Base-by-base conservation (phyloP, 495 filamentous ascomycete species). In the Geopyxis carbonaria region DNA sequence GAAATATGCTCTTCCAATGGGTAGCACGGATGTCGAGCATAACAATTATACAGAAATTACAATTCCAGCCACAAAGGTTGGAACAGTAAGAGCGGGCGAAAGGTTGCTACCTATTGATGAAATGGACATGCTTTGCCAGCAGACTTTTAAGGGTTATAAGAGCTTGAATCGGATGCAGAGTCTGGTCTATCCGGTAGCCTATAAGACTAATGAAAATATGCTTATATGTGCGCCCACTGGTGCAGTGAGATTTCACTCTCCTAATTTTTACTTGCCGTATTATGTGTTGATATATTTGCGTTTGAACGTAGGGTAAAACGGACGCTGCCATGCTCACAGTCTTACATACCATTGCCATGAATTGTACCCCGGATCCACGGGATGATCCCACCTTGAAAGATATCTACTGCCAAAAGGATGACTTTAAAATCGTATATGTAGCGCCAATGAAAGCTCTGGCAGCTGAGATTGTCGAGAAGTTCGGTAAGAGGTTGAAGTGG, bases 381-480 rank as follows among this genome's bases (percentile, higher is more conserved):
- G 81, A 87, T 35, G 59, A 80, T n/a, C 75, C 73, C 0, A 66
- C 73, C 37, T 72, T 77, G 0, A 74, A 65, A 0, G 77, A 87
- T 22, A 93, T 92, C 50, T 67, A 64, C 5, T 80, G 92, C 2
- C 66, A 76, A 27, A 64, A 73, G 11, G 77, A 92, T 23, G 82
- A 87, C 45, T 99, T 99, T 68, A 99, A 99, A 58, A 87, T 95
- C 45, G 75, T 99, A 31, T 99, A 94, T 47, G 87, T 99, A 16
- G 91, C 89, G 22, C 89, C 89, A 0, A 85, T 99, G 86, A 99
- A 99, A 62, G 89, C 89, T 11, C 61, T 99, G 19, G 89, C 91
- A 6, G 85, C 91, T 9, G 89, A 99, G 62, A 81, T 95, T 35
- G 93, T 89, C 0, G 81, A 80, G 25, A 99, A 99, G 61, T 67